Percentiles rank a stretch among this genome's conserved stretches.
Conservation (phyloP, 176 grass and related monocot genomes). For the Aegilops speltoides region DNA sequence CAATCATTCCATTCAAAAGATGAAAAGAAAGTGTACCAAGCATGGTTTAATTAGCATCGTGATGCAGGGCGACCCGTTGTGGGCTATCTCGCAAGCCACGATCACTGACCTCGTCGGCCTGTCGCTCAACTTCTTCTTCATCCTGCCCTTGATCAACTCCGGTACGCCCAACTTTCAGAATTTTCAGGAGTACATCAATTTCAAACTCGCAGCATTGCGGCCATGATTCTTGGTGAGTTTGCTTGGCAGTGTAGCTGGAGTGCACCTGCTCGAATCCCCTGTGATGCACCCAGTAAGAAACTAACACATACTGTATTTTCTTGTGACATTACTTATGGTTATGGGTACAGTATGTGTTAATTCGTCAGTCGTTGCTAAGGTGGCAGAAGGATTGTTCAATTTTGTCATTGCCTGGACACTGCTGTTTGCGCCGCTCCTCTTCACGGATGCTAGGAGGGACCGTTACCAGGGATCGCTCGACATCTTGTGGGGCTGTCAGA, state of each 20-base stretch:
- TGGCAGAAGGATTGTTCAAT: constrained; percentile 88
- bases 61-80: constrained; percentile 78
- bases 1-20: not conserved
- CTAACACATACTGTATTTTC: not conserved
- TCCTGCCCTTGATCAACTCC: constrained; percentile 69
- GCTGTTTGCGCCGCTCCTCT: constrained; percentile 81
- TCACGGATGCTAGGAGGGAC: constrained; percentile 67
- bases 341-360: not conserved
- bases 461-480: constrained; percentile 78
- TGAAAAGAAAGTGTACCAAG: not conserved
- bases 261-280: constrained; percentile 72
- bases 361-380: constrained; percentile 19
- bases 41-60: not conserved
- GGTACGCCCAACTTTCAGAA: constrained; percentile 37
- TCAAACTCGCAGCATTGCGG: not conserved
- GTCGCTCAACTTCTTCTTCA: constrained; percentile 94
- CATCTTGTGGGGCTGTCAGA: constrained; percentile 80
- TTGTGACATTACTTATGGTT: not conserved
- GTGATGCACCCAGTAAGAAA: constrained; percentile 83
- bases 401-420: constrained; percentile 87
- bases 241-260: constrained; percentile 64
- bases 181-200: not conserved
- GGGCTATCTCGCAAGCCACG: constrained; percentile 68
- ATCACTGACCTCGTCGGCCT: constrained; percentile 70
- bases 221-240: constrained; percentile 37